Evolutionary conservation across 441 rosid genomes (phyloP).

Genomic region (Daphne laureola): DNA sequence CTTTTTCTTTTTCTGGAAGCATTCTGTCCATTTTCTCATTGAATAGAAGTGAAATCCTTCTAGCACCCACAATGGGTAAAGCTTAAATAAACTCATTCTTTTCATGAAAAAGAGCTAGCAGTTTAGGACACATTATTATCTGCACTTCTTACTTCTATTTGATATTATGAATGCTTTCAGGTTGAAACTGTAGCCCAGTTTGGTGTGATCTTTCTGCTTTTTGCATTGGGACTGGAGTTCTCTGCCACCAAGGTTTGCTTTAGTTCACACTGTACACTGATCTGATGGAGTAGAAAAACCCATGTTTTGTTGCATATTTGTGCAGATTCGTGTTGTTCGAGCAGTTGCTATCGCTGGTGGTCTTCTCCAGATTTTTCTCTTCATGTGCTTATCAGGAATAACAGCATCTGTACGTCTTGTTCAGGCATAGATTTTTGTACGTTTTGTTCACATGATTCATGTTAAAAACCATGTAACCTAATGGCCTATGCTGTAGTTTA

Average conservation of each 20-base stretch:
- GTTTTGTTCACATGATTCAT: constrained; percentile 1
- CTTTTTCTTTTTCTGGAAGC: too few relatives aligned
- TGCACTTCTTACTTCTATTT: not conserved
- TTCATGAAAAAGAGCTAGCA: too few relatives aligned
- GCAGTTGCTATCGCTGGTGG: constrained; percentile 95
- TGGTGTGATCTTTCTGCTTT: constrained; percentile 95
- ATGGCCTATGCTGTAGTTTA: too few relatives aligned
- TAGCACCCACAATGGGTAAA: too few relatives aligned
- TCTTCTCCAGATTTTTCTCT: constrained; percentile 87
- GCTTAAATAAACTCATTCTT: too few relatives aligned
- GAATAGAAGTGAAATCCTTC: too few relatives aligned
- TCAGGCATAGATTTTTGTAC: not conserved
- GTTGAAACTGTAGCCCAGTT: constrained; percentile 98
- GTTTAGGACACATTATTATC: too few relatives aligned
- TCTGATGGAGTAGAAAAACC: not conserved
- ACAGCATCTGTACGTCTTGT: constrained; percentile 63
- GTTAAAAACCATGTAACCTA: not conserved
- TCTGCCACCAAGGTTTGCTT: constrained; percentile 71
- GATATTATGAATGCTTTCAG: constrained; percentile 28
- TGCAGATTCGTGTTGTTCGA: constrained; percentile 94
- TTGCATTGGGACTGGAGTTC: constrained; percentile 93
- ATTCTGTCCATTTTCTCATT: too few relatives aligned
- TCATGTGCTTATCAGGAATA: constrained; percentile 90
- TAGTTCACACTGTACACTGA: not conserved
- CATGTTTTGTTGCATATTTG: not conserved